Evolutionary conservation across 2,329 filamentous ascomycete species (phyloP).

Genomic region (Cyphellophora europaea): DNA sequence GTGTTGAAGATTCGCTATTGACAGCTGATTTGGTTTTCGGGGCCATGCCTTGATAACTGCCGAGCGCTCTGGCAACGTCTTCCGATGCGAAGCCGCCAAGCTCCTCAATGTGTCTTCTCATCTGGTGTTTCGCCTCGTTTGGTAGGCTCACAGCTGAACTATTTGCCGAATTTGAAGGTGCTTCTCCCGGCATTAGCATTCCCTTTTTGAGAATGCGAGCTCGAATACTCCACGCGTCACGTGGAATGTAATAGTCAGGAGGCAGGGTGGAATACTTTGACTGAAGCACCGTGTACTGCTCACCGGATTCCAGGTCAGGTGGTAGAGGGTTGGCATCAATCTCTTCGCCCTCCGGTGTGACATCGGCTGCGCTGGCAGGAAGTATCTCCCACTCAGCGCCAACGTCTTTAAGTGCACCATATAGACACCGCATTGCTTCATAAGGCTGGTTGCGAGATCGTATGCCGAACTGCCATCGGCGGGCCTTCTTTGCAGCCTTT

Average conservation of each 20-base stretch:
- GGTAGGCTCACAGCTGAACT: conserved; percentile 27
- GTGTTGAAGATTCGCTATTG: conserved; percentile 8
- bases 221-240: conserved; percentile 89
- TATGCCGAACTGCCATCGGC: conserved; percentile 97
- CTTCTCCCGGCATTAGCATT: conserved; percentile 47
- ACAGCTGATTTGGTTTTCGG: conserved; percentile 9
- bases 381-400: conserved; percentile 76
- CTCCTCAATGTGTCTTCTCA: conserved; percentile 20
- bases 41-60: conserved; percentile 9
- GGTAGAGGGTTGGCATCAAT: conserved; percentile 21
- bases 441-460: conserved; percentile 87
- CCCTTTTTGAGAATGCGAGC: conserved; percentile 81
- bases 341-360: conserved; percentile 16
- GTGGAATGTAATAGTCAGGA: conserved; percentile 70
- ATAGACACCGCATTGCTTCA: conserved; percentile 90
- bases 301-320: conserved; percentile 22
- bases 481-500: conserved; percentile 49
- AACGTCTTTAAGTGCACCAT: conserved; percentile 79
- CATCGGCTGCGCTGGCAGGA: conserved; percentile 19
- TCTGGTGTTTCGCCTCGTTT: conserved; percentile 20
- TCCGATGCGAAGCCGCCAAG: conserved; percentile 17
- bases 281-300: conserved; percentile 28
- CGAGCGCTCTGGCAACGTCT: conserved; percentile 16
- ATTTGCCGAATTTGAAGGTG: conserved; percentile 42
- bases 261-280: conserved; percentile 33